Base-by-base conservation (phyloP, 352 stramenopile genomes). In the Vaucheria bursata region DNA sequence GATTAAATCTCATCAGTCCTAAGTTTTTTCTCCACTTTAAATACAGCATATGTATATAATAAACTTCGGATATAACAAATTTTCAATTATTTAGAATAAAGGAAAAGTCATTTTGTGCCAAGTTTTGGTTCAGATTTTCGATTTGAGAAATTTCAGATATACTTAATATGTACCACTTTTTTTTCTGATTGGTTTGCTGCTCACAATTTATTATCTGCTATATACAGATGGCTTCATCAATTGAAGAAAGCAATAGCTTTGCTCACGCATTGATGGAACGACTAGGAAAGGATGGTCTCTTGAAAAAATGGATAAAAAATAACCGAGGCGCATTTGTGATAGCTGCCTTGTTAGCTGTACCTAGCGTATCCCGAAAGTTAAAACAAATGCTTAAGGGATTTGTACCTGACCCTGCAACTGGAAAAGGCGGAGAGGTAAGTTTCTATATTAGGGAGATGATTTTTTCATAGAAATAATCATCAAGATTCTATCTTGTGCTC, bases 281-380 rank as follows among this genome's bases (percentile, higher is more conserved):
- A 40, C 45, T 50, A 12, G 50, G 59, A 18, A 38, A 69, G 5
- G 59, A 33, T 29, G 76, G 71, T 25, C n/a, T 67, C 3, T 33
- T 81, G 31, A 33, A 36, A n/a, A 18, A 39, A 1, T 80, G 69
- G 77, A 49, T 25, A 2, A 29, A 37, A 34, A 80, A 35, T 2
- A 82, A 82, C 77, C 35, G 77, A 12, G 77, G 77, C 1, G 72
- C 32, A 8, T 82, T 82, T 32, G 77, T 82, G 36, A 35, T 82
- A 64, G 35, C 77, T 8, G 77, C 77, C 33, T 65, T 82, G 0
- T 65, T 45, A 37, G 40, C 52, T 29, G 77, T 82, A 32, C 77
- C 77, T 31, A 82, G 77, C 72, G 36, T 66, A 31, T 12, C 6
- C 18, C 70, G 5, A 32, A 59, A 25, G n/a, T 70, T 81, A 33